These are phyloP conservation scores for Pseudogymnoascus sp. DNA, from an alignment of 2,329 filamentous ascomycete genomes.

Conservation along the genomic window DNA sequence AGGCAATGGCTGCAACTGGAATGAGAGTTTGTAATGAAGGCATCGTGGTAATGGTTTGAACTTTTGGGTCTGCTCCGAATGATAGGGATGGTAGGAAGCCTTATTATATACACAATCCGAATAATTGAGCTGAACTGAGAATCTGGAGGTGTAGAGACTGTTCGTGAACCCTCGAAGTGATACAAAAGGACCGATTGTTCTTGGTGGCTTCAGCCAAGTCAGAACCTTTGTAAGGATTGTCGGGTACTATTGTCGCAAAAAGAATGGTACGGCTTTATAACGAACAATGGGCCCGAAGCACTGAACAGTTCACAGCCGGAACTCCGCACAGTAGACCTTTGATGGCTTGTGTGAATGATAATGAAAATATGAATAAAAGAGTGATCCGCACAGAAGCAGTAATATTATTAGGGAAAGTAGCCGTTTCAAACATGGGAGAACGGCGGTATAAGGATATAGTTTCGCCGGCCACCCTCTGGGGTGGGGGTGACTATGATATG, in stretches of 20 bases:
- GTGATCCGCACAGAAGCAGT: background rate
- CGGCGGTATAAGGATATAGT: conserved; percentile 6
- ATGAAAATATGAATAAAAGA: background rate
- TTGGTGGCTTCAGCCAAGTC: background rate
- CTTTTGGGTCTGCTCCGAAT: background rate
- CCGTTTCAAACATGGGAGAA: conserved; percentile 1
- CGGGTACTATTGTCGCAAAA: background rate
- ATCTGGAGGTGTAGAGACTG: background rate
- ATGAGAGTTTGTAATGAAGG: background rate
- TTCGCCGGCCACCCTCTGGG: background rate
- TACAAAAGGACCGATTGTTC: conserved; percentile 2
- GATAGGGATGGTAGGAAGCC: background rate
- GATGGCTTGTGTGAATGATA: background rate
- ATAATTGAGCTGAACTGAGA: background rate
- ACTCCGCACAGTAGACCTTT: background rate
- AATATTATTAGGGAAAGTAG: background rate
- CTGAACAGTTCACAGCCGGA: background rate
- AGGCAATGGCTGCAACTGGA: background rate
- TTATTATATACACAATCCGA: background rate
- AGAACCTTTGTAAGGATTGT: background rate
- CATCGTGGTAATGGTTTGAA: background rate
- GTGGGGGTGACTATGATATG: background rate
- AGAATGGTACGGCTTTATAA: background rate
- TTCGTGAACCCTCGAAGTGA: background rate
- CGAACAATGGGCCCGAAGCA: background rate